Base-by-base conservation (phyloP, 225 moss, liverwort and hornwort species). In the Physcomitrellopsis africana region DNA sequence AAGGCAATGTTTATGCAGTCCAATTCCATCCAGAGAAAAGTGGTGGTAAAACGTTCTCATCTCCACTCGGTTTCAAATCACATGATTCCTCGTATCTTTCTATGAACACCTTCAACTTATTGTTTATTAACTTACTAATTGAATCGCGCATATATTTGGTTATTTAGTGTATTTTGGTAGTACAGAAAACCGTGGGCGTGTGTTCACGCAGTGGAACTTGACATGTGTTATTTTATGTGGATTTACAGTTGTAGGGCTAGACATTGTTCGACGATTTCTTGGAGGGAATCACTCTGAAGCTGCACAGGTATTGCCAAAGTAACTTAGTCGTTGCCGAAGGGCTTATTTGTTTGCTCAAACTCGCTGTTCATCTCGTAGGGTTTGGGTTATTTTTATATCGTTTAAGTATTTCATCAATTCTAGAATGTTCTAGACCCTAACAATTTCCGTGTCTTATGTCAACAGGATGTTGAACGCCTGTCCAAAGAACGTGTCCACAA, bases 21-120 rank as follows among this genome's bases (percentile, higher is more conserved):
- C 99, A 99, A 84, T 99, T 99, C 45, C 99, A 99, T 71, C 99
- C 99, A 12, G 99, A 95, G 82, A 99, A 99, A 81, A 99, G 99
- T 83, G 93, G 99, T 52, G 94, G 96, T 96, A 80, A 67, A 77
- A 16, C 45, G 55, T 54, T 13, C 51, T 75, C 49, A 16, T 52
- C 37, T 60, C 18, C 23, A 22, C 22, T 65, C 15, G 32, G 9
- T 26, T 76, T 65, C 29, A 46, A 69, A 52, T 45, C 47, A 65
- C 24, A 52, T 59, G 53, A 74, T 19, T 49, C 3, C 32, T 37
- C 32, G 32, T 37, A 37, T 37, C 32, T 37, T 37, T 37, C 32
- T 37, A 4, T 37, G 32, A 37, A 12, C 47, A 13, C 15, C 43
- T 51, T 65, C 18, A 56, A n/a, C 70, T 48, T 17, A 20, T 17